Conservation (phyloP, 2,329 filamentous ascomycete species). For the Penicillium sp. region DNA sequence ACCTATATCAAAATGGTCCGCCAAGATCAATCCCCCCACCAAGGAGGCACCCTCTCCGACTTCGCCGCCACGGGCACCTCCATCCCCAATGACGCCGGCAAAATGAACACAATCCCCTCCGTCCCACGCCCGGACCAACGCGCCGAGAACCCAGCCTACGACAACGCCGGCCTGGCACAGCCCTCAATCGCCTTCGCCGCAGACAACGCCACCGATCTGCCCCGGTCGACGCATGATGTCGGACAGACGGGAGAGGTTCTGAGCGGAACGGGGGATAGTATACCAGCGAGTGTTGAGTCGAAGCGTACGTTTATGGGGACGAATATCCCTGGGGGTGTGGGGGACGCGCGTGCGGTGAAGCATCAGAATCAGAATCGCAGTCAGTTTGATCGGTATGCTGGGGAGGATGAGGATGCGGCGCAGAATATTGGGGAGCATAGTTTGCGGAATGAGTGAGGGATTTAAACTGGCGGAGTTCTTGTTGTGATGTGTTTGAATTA, state of each 20-base stretch:
- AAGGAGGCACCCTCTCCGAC: constrained; percentile 42
- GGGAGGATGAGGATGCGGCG: constrained; percentile 38
- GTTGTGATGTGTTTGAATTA: background rate
- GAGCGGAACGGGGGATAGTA: constrained; percentile 43
- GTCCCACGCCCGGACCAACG: constrained; percentile 51
- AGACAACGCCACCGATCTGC: constrained; percentile 52
- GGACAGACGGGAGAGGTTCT: constrained; percentile 40
- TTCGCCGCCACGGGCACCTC: constrained; percentile 42
- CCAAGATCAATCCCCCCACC: constrained; percentile 29
- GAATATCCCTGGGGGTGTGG: constrained; percentile 41
- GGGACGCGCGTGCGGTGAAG: constrained; percentile 41
- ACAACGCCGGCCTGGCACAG: constrained; percentile 40
- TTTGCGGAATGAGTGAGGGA: constrained; percentile 23
- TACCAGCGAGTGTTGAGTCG: constrained; percentile 41
- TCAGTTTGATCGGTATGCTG: constrained; percentile 40
- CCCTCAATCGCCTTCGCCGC: constrained; percentile 45
- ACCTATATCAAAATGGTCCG: constrained; percentile 40
- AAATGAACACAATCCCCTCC: constrained; percentile 49
- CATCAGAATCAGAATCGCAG: constrained; percentile 41
- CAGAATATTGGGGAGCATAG: constrained; percentile 33
- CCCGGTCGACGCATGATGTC: constrained; percentile 40
- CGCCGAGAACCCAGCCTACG: constrained; percentile 32
- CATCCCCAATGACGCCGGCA: constrained; percentile 51
- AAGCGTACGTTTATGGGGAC: constrained; percentile 33
- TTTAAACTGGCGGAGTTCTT: background rate